Conservation (phyloP, 495 filamentous ascomycete genomes). For the Collariella sp. region DNA sequence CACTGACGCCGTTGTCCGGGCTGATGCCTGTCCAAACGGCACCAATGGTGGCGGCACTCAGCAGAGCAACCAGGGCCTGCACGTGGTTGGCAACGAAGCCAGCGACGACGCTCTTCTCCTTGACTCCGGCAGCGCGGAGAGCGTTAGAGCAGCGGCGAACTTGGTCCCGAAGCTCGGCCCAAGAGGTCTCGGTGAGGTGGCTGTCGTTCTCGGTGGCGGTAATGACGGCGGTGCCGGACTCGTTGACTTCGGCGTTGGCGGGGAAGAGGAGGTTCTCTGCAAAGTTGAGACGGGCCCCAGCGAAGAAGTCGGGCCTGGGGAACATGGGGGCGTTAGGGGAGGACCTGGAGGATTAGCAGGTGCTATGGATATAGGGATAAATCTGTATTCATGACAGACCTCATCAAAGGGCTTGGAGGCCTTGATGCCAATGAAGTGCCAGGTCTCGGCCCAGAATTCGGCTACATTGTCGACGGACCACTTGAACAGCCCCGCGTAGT, state of each 20-base stretch:
- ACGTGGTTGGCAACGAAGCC: conserved; percentile 84
- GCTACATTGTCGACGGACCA: conserved; percentile 77
- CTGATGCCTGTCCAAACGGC: conserved; percentile 89
- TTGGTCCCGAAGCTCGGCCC: conserved; percentile 69
- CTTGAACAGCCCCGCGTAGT: conserved; percentile 62
- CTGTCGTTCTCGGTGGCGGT: conserved; percentile 59
- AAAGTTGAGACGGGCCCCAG: conserved; percentile 72
- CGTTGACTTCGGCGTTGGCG: conserved; percentile 35
- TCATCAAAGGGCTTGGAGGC: conserved; percentile 54
- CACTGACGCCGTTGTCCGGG: conserved; percentile 64
- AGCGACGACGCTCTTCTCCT: conserved; percentile 63
- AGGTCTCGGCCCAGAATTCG: conserved; percentile 78
- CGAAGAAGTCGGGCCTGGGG: conserved; percentile 77
- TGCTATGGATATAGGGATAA: not conserved
- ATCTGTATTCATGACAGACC: conserved; percentile 36
- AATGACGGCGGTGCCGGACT: conserved; percentile 59
- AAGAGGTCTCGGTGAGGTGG: conserved; percentile 59
- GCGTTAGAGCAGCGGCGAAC: conserved; percentile 66
- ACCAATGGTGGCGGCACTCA: conserved; percentile 69
- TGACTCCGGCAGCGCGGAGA: conserved; percentile 55
- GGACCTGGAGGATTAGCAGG: conserved; percentile 45
- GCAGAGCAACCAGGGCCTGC: conserved; percentile 77
- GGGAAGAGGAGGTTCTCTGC: conserved; percentile 88
- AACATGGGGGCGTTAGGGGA: conserved; percentile 63
- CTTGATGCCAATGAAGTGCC: conserved; percentile 68